Evolutionary conservation across 2,329 filamentous ascomycete species (phyloP).

Genomic region (Pseudocercospora eumusae): DNA sequence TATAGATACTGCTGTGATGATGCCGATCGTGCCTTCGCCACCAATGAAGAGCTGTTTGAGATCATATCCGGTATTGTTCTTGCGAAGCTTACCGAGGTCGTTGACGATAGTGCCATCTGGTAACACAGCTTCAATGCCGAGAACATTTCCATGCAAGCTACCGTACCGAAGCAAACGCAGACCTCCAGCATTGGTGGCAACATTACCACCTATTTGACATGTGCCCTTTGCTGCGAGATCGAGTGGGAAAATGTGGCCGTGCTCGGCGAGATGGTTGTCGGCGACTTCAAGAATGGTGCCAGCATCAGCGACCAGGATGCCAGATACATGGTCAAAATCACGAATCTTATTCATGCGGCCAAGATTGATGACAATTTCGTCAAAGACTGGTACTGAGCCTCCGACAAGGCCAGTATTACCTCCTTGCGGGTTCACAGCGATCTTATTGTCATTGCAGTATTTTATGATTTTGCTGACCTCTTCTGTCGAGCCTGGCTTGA

Average conservation of each 20-base stretch:
- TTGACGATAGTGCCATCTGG: slow-evolving; percentile 91
- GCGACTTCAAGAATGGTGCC: slow-evolving; percentile 88
- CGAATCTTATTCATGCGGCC: slow-evolving; percentile 87
- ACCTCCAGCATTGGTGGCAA: slow-evolving; percentile 93
- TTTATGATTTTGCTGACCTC: slow-evolving; percentile 88
- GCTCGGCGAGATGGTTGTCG: slow-evolving; percentile 81
- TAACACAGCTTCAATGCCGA: slow-evolving; percentile 90
- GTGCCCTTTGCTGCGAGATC: slow-evolving; percentile 98
- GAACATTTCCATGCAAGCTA: slow-evolving; percentile 86
- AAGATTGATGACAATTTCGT: slow-evolving; percentile 94
- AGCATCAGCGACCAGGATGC: slow-evolving; percentile 84
- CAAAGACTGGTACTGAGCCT: slow-evolving; percentile 93
- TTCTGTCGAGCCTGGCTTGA: slow-evolving; percentile 81
- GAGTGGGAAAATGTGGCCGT: slow-evolving; percentile 86
- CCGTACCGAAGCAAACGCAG: slow-evolving; percentile 88
- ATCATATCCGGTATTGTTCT: slow-evolving; percentile 99
- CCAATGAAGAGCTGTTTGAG: slow-evolving; percentile 96
- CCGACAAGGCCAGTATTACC: slow-evolving; percentile 96
- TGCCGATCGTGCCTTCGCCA: slow-evolving; percentile 89
- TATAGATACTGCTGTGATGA: slow-evolving; percentile 88
- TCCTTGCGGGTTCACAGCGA: slow-evolving; percentile 95
- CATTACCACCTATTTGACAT: slow-evolving; percentile 93
- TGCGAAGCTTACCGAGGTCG: slow-evolving; percentile 82
- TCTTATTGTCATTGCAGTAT: slow-evolving; percentile 90
- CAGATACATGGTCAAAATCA: slow-evolving; percentile 90